These are phyloP conservation scores for Wallacemonas collosoma DNA, from an alignment of 208 protist species.

Conservation along the genomic window DNA sequence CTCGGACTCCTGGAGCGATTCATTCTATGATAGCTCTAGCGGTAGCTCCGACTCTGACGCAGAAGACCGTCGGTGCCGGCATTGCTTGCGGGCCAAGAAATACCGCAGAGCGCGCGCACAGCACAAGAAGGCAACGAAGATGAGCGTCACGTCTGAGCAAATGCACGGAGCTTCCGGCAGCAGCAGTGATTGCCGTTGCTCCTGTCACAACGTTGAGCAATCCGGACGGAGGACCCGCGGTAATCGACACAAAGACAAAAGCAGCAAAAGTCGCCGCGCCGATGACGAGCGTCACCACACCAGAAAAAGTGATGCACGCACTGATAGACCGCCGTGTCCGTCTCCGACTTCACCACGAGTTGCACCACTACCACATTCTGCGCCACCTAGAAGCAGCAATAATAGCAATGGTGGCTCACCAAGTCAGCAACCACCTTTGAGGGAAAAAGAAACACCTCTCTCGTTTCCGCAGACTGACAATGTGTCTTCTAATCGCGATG, in stretches of 20 bases:
- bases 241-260: neutral
- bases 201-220: neutral
- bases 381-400: neutral
- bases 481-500: neutral
- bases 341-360: neutral
- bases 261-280: neutral
- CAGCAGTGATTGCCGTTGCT: constrained; percentile 9
- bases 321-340: neutral
- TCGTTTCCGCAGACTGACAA: neutral
- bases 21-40: neutral
- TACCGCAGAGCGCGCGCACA: neutral
- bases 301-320: neutral
- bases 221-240: neutral
- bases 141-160: too few relatives aligned
- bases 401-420: neutral
- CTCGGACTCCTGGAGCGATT: neutral
- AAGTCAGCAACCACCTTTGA: neutral
- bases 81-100: neutral
- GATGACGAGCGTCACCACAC: neutral
- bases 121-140: neutral
- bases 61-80: neutral
- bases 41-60: neutral
- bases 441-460: neutral
- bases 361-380: neutral
- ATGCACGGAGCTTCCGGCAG: neutral